phyloP scores from a whole-genome alignment of 1,284 basidiomycete genomes.

The Puccinia coronata region DNA sequence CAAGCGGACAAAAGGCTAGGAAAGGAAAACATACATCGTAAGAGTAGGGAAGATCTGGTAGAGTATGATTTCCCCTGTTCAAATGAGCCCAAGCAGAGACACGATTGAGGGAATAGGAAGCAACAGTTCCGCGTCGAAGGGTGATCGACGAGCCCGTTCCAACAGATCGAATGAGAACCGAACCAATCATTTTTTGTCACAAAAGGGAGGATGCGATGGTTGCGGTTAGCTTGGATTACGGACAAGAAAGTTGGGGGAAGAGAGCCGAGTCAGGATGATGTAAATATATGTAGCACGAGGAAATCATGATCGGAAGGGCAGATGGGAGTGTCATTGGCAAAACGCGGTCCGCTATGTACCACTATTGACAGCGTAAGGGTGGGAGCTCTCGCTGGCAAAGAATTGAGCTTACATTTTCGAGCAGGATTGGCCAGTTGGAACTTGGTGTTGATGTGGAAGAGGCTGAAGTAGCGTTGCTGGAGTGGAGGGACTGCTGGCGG shows the following conservation, averaged over 20 bases:
- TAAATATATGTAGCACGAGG: background rate
- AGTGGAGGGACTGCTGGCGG: too few species aligned
- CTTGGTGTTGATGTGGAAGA: too few species aligned
- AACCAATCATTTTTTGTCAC: slow-evolving; percentile 19
- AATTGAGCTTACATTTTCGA: too few species aligned
- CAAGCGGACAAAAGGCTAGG: background rate
- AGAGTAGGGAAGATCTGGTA: slow-evolving; percentile 84
- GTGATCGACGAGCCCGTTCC: slow-evolving; percentile 19
- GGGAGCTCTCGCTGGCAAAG: too few species aligned
- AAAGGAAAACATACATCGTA: slow-evolving; percentile 65
- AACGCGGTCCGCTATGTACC: too few species aligned
- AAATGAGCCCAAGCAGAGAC: slow-evolving; percentile 4
- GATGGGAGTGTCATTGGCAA: background rate
- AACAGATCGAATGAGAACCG: slow-evolving; percentile 23
- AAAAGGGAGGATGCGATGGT: slow-evolving; percentile 24
- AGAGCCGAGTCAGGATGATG: slow-evolving; percentile 3
- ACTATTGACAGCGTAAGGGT: too few species aligned
- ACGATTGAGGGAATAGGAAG: background rate
- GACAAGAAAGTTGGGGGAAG: background rate
- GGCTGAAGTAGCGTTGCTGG: too few species aligned
- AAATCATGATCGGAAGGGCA: background rate
- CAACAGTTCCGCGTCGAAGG: slow-evolving; percentile 10
- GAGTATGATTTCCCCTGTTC: slow-evolving; percentile 63
- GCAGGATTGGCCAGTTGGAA: too few species aligned
- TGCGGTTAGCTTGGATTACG: slow-evolving; percentile 29